phyloP scores from a whole-genome alignment of 169 alveolate genomes.

The Plasmodium ovale region DNA sequence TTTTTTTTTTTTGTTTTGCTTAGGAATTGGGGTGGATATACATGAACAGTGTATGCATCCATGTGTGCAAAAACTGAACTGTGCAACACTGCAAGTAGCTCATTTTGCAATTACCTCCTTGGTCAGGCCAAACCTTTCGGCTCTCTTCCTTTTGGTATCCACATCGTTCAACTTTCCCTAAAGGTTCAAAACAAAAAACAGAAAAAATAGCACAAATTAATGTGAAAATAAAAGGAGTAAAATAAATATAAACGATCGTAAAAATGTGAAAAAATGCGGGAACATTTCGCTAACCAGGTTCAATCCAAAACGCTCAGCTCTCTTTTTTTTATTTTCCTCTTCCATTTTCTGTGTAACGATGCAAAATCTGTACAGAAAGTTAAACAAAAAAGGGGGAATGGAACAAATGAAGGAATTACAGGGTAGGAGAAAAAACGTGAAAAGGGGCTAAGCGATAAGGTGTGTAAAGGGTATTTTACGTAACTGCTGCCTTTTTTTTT shows the following conservation, averaged over 20 bases:
- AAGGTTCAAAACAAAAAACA: background rate
- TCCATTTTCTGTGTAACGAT: constrained; percentile 73
- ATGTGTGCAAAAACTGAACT: background rate
- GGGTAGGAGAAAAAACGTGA: background rate
- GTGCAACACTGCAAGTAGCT: background rate
- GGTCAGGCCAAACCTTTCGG: constrained; percentile 64
- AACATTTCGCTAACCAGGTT: constrained; percentile 7
- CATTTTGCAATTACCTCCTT: constrained; percentile 37
- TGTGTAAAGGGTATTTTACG: too few relatives aligned
- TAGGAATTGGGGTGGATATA: too few relatives aligned
- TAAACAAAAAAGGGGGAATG: background rate
- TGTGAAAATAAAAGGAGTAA: background rate
- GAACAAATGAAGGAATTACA: too few relatives aligned
- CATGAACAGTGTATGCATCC: too few relatives aligned
- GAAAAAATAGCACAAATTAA: background rate
- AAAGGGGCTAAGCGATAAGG: background rate
- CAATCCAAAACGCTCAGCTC: constrained; percentile 76
- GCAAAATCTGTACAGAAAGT: constrained; percentile 52
- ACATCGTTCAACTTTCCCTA: constrained; percentile 53
- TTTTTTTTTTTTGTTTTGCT: too few relatives aligned
- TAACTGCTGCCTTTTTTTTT: background rate
- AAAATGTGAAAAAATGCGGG: background rate
- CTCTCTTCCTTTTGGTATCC: constrained; percentile 56
- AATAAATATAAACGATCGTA: background rate
- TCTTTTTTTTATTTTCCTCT: constrained; percentile 60